Conservation (phyloP, 106 monocot genomes). For the Posidonia australis region DNA sequence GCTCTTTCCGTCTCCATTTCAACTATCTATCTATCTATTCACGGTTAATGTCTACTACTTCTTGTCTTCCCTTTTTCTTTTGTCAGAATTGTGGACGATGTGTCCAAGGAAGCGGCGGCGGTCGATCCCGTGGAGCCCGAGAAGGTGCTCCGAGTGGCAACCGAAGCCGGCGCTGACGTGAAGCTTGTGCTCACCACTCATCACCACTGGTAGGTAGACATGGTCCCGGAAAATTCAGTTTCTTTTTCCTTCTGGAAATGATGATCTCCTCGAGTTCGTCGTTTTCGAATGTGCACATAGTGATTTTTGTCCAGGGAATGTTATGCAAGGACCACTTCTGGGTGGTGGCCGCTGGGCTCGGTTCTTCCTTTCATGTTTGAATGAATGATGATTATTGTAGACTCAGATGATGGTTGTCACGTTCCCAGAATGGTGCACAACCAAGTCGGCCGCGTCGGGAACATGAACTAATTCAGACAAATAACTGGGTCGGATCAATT, state of each 20-base stretch:
- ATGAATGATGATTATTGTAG: too few species aligned
- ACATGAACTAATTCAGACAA: too few species aligned
- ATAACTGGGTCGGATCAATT: too few species aligned
- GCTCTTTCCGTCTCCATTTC: too few species aligned
- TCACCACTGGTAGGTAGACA: conserved; percentile 60
- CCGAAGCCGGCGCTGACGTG: conserved; percentile 50
- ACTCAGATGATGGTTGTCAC: too few species aligned
- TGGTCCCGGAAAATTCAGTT: background rate
- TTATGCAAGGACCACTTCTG: too few species aligned
- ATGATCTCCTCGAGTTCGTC: background rate
- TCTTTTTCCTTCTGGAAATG: background rate
- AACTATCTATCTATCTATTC: too few species aligned
- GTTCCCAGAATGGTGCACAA: too few species aligned
- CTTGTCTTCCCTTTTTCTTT: background rate
- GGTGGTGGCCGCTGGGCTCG: too few species aligned
- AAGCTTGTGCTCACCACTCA: conserved; percentile 92
- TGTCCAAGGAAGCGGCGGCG: conserved; percentile 57
- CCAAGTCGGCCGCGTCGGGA: too few species aligned
- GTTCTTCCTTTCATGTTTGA: too few species aligned
- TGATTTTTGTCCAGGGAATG: too few species aligned
- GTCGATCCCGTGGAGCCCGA: conserved; percentile 96
- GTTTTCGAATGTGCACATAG: background rate
- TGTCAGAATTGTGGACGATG: conserved; percentile 69
- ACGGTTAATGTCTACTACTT: background rate
- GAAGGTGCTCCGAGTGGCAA: conserved; percentile 54